These are phyloP conservation scores for Capronia coronata DNA, from an alignment of 2,329 filamentous ascomycete species.

Conservation along the genomic window DNA sequence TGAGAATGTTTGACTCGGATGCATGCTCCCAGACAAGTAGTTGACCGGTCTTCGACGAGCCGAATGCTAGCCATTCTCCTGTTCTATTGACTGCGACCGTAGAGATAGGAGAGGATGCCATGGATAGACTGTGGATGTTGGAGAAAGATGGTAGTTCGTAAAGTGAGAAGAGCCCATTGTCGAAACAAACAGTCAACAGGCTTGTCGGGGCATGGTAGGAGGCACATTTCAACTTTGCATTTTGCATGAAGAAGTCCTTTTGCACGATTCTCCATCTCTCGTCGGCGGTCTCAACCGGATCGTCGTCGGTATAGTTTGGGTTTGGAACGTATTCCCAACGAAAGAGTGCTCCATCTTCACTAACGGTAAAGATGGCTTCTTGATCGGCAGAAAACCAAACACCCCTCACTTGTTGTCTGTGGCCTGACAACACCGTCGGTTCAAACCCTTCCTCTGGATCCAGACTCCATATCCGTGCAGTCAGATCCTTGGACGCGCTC, in stretches of 20 bases:
- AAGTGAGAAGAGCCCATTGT: conserved; percentile 84
- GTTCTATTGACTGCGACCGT: conserved; percentile 89
- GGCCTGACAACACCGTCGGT: conserved; percentile 82
- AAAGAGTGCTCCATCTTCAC: conserved; percentile 94
- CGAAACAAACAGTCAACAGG: conserved; percentile 93
- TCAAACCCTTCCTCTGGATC: conserved; percentile 79
- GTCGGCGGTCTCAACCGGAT: conserved; percentile 54
- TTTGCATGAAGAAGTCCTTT: conserved; percentile 89
- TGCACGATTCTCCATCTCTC: conserved; percentile 87
- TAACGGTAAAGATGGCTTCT: conserved; percentile 91
- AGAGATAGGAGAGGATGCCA: conserved; percentile 95
- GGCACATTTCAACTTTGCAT: conserved; percentile 81
- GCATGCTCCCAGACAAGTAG: conserved; percentile 99
- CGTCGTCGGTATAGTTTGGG: conserved; percentile 52
- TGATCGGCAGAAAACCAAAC: conserved; percentile 96
- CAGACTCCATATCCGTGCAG: conserved; percentile 89
- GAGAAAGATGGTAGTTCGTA: conserved; percentile 97
- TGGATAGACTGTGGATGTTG: conserved; percentile 81
- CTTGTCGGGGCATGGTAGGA: conserved; percentile 80
- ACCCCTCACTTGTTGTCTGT: conserved; percentile 82
- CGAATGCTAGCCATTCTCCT: conserved; percentile 95
- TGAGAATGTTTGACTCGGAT: conserved; percentile 96
- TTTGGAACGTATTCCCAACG: conserved; percentile 76
- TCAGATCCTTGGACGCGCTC: conserved; percentile 85
- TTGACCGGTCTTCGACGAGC: conserved; percentile 88